Conservation (phyloP, 2,329 filamentous ascomycete genomes). For the Lecanicillium sp. region DNA sequence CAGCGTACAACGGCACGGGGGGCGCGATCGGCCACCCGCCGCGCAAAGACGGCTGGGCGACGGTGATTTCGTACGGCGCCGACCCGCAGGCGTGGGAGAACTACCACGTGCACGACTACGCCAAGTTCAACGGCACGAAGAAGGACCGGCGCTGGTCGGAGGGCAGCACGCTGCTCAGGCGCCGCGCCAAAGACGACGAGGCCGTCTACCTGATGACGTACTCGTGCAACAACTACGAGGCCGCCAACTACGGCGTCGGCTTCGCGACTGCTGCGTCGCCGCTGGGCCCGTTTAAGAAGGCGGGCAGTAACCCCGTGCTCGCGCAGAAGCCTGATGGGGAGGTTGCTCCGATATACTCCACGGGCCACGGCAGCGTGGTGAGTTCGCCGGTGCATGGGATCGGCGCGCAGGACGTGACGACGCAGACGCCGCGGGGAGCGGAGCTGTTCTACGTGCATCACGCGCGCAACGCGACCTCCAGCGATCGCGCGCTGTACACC, state of each 20-base stretch:
- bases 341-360: conserved; percentile 27
- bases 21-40: conserved; percentile 28
- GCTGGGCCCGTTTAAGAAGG: conserved; percentile 28
- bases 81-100: conserved; percentile 32
- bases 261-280: conserved; percentile 28
- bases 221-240: conserved; percentile 31
- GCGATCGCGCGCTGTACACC: conserved; percentile 25
- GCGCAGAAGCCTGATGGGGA: conserved; percentile 24
- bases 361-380: conserved; percentile 30
- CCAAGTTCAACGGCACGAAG: conserved; percentile 27
- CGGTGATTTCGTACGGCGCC: conserved; percentile 29
- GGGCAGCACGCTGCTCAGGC: conserved; percentile 27
- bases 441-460: conserved; percentile 32
- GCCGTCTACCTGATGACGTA: conserved; percentile 27
- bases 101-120: conserved; percentile 30
- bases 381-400: conserved; percentile 23
- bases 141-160: conserved; percentile 33
- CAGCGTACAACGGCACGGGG: conserved; percentile 28
- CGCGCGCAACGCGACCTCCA: conserved; percentile 25
- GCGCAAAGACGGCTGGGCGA: conserved; percentile 32
- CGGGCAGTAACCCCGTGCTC: conserved; percentile 26
- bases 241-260: conserved; percentile 32
- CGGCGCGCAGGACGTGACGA: conserved; percentile 28
- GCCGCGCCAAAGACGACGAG: conserved; percentile 19
- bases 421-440: conserved; percentile 21